phyloP scores from a whole-genome alignment of 805 yeast species.

The Candida methanosorbosa region DNA sequence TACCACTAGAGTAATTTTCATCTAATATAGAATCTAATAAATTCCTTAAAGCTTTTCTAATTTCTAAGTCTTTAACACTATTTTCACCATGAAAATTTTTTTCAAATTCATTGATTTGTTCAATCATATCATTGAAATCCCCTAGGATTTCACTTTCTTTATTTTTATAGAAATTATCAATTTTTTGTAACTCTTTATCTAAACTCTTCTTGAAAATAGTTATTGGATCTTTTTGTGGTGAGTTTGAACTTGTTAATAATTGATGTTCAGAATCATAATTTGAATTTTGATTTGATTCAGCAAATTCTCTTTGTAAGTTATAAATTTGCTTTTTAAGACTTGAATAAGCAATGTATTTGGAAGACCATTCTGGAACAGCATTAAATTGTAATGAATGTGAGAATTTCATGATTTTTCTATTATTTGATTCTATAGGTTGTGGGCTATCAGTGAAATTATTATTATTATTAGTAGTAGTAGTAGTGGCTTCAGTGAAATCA shows the following conservation, averaged over 20 bases:
- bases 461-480: too few relatives aligned
- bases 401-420: conserved; percentile 60
- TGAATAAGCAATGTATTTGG: conserved; percentile 84
- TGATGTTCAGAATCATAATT: conserved; percentile 16
- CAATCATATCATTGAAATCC: conserved; percentile 46
- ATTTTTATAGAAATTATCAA: conserved; percentile 62
- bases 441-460: too few relatives aligned
- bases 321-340: conserved; percentile 80
- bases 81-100: conserved; percentile 17
- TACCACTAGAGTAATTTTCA: conserved; percentile 4
- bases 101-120: conserved; percentile 59
- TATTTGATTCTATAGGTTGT: too few relatives aligned
- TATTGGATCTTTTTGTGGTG: conserved; percentile 35
- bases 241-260: conserved; percentile 22
- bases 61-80: conserved; percentile 5
- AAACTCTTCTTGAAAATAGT: conserved; percentile 61
- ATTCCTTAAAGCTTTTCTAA: conserved; percentile 8
- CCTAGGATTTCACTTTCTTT: conserved; percentile 54
- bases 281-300: conserved; percentile 16
- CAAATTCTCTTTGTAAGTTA: conserved; percentile 61
- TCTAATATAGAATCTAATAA: conserved; percentile 9
- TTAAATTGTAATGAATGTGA: conserved; percentile 92
- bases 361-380: conserved; percentile 98
- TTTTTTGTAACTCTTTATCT: conserved; percentile 67
- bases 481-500: too few relatives aligned